These are phyloP conservation scores for Fraxinus quadrangulata DNA, from an alignment of 257 asterid species.

Conservation along the genomic window DNA sequence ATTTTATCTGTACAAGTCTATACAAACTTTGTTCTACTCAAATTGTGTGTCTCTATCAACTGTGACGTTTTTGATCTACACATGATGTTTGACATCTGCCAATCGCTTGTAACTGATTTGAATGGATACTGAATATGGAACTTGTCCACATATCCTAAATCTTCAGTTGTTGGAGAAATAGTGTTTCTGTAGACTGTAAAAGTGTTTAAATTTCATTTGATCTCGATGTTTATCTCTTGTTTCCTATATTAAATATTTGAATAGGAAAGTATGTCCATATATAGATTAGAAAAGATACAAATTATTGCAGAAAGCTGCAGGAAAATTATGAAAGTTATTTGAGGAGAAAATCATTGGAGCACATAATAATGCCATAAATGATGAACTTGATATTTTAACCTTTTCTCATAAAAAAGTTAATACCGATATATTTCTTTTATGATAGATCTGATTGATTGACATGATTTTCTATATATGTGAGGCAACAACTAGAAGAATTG, in stretches of 20 bases:
- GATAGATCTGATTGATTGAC: not conserved
- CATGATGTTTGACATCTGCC: not conserved
- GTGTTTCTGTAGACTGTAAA: not conserved
- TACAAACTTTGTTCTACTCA: not conserved
- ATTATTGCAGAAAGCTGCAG: not conserved
- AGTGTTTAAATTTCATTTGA: not conserved
- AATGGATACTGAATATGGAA: not conserved
- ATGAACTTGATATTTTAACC: not conserved
- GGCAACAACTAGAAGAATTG: not conserved
- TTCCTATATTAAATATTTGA: not conserved
- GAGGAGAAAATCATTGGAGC: not conserved
- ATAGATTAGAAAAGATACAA: not conserved
- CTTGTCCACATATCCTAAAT: not conserved
- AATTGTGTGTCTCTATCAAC: not conserved
- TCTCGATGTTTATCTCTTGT: not conserved
- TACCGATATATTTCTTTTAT: not conserved
- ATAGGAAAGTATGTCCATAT: not conserved
- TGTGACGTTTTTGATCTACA: not conserved
- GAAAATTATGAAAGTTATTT: not conserved
- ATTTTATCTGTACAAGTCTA: slow-evolving; percentile 1
- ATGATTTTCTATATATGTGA: not conserved
- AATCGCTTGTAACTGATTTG: not conserved
- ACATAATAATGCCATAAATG: not conserved
- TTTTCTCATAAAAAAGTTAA: not conserved
- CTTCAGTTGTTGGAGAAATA: not conserved